Conservation (phyloP, 2,329 filamentous ascomycete genomes). For the Didymella pinodella region DNA sequence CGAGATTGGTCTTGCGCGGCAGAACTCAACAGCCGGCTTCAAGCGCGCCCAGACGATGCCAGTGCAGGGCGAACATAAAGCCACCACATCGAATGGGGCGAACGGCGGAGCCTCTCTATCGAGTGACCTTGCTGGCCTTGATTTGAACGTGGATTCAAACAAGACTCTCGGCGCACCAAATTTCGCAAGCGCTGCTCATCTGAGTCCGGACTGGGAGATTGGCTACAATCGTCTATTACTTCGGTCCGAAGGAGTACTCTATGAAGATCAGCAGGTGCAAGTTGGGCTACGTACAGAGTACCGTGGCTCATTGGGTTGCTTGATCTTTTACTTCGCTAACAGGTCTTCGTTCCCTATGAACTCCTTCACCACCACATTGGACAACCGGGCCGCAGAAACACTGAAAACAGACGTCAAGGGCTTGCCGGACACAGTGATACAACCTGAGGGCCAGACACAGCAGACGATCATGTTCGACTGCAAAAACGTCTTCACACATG, state of each 20-base stretch:
- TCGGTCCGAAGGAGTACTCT: constrained; percentile 83
- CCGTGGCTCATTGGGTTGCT: constrained; percentile 89
- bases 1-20: constrained; percentile 77
- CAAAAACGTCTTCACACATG: constrained; percentile 78
- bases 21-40: constrained; percentile 72
- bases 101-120: constrained; percentile 62
- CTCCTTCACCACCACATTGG: constrained; percentile 93
- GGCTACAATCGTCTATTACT: constrained; percentile 87
- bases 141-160: constrained; percentile 71
- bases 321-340: constrained; percentile 96
- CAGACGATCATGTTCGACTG: constrained; percentile 96
- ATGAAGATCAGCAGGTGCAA: constrained; percentile 94
- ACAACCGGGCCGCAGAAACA: constrained; percentile 71
- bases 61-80: constrained; percentile 44
- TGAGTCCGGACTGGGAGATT: constrained; percentile 93
- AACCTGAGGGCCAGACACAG: constrained; percentile 79
- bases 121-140: constrained; percentile 76
- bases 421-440: constrained; percentile 82
- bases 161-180: constrained; percentile 75
- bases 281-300: constrained; percentile 93
- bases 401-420: constrained; percentile 88
- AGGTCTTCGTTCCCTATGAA: constrained; percentile 85
- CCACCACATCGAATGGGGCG: constrained; percentile 46
- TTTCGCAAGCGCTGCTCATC: constrained; percentile 86
- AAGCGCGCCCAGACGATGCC: constrained; percentile 81